Conservation (phyloP, 2,329 filamentous ascomycete genomes). For the Botrytis aclada region DNA sequence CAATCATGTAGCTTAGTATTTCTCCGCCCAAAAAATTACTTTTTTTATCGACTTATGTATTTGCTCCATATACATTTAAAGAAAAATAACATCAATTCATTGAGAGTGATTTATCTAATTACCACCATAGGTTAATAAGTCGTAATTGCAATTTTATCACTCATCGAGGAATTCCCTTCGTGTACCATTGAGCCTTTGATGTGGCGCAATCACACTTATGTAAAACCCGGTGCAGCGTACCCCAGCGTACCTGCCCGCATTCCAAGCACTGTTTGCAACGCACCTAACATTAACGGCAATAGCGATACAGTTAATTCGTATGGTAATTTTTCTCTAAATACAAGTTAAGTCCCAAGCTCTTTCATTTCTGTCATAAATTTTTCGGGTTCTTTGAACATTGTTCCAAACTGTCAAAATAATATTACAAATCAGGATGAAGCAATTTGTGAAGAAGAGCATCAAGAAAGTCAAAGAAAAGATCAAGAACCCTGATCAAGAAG, state of each 20-base stretch:
- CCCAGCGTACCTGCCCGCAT: not conserved
- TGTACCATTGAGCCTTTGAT: not conserved
- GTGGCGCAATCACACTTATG: not conserved
- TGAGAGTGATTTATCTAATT: not conserved
- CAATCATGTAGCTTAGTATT: not conserved
- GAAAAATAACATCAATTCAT: not conserved
- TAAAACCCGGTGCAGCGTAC: not conserved
- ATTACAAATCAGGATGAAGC: not conserved
- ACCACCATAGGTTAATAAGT: not conserved
- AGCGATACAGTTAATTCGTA: not conserved
- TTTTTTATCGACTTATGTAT: not conserved
- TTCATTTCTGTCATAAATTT: not conserved
- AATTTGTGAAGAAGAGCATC: not conserved
- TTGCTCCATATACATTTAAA: not conserved
- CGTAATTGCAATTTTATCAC: not conserved
- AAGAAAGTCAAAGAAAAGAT: not conserved
- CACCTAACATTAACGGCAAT: not conserved
- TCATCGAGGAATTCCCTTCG: no score
- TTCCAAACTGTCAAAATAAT: not conserved
- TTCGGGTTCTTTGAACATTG: no score
- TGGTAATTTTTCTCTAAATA: not conserved
- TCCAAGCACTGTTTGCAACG: not conserved
- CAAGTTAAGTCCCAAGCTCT: not conserved
- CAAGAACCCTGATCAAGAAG: not conserved
- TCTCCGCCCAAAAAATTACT: not conserved